Evolutionary conservation across 345 rosid genomes (phyloP), one percentile per base, ranked within the genome.

Genomic region (Mangifera indica): DNA sequence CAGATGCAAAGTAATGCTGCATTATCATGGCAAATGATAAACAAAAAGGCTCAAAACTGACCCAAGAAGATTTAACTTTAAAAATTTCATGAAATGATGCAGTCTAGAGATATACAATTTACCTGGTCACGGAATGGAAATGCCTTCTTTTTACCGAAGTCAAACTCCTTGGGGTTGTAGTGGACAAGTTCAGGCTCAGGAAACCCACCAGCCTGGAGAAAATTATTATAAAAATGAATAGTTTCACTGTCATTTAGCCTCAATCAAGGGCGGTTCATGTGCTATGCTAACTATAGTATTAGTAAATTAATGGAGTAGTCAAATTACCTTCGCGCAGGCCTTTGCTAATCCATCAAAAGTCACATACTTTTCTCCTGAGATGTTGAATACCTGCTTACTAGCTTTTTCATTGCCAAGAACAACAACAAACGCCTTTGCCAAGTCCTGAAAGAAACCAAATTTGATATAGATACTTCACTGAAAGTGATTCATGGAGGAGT

Each of bases 91-190:
- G 32, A 3, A 3, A 3, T 29, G 32, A 29, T 29, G 32, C 32
- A 29, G 32, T 29, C 32, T 29, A 29, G 32, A 29, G 32, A 29
- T 29, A 3, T 3, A 37, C 42, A 37, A 6, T 37, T 79, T 86
- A 91, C 99, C 98, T 91, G 97, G 72, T 95, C 98, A 13, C 99
- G 92, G 92, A 92, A 95, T 54, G 98, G 99, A 79, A 95, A 95
- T 9, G 99, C 89, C 81, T 95, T 92, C 94, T 95, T 95, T 78
- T 95, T 92, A 17, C 98, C 99, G 22, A 92, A 91, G 77, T 95
- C 97, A 20, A 89, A 95, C 29, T 92, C 97, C 80, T 92, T 92
- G 58, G 97, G 99, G 77, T 89, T 89, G 78, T 85, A 95, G 81
- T 88, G 93, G 69, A 92, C 79, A 64, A 95, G 78, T 84, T 91